These are phyloP conservation scores for Arthrinium phaeospermum DNA, from an alignment of 2,329 filamentous ascomycete species.

Conservation along the genomic window DNA sequence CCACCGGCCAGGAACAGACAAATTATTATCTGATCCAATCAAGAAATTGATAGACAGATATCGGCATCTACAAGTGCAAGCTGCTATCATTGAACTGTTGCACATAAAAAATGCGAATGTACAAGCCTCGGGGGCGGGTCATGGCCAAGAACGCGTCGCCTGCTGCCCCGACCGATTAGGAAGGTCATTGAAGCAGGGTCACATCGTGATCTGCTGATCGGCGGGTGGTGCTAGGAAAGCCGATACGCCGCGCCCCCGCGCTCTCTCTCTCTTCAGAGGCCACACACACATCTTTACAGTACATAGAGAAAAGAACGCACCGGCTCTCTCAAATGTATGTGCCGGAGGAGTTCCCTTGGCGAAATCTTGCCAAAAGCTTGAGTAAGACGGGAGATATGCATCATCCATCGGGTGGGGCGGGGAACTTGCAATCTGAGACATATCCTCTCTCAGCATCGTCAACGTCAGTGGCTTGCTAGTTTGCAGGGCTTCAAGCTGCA, in stretches of 20 bases:
- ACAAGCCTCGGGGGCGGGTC: neutral
- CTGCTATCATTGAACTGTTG: neutral
- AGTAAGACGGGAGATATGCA: neutral
- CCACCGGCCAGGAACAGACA: neutral
- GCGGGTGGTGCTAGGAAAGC: neutral
- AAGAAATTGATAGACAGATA: neutral
- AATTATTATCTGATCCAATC: neutral
- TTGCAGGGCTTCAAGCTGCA: neutral
- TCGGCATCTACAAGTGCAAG: neutral
- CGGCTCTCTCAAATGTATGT: neutral
- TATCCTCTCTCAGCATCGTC: neutral
- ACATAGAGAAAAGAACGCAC: neutral
- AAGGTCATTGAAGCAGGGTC: constrained; percentile 1
- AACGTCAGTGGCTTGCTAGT: neutral
- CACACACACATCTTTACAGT: neutral
- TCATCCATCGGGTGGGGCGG: neutral
- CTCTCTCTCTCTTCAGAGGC: neutral
- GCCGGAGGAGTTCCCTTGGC: neutral
- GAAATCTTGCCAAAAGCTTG: neutral
- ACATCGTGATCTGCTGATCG: constrained; percentile 16
- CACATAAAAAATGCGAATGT: neutral
- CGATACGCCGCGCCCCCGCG: neutral
- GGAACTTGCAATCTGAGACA: neutral
- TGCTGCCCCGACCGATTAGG: constrained; percentile 6
- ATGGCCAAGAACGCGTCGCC: neutral